Percentiles rank a stretch among this genome's conserved stretches.
phyloP scores from a whole-genome alignment of 129 eudicot genomes.

The Pulicaria dysenterica region DNA sequence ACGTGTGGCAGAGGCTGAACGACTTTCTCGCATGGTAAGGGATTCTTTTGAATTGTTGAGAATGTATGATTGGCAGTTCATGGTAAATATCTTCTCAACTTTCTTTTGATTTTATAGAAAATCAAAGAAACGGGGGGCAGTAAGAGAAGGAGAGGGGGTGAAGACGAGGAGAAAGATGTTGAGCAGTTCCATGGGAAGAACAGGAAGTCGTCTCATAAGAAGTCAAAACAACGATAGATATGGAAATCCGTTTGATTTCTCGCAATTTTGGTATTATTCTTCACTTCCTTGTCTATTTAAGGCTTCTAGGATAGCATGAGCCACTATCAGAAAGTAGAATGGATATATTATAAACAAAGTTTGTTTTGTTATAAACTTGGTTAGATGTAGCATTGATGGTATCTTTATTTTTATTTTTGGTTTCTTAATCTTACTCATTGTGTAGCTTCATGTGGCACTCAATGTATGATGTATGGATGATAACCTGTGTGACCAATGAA shows the following conservation, averaged over 20 bases:
- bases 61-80: neutral
- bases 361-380: neutral
- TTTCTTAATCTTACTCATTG: too few species aligned
- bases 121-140: slow-evolving; percentile 62
- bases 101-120: slow-evolving; percentile 47
- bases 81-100: neutral
- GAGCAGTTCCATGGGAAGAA: slow-evolving; percentile 42
- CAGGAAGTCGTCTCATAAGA: slow-evolving; percentile 51
- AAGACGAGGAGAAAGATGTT: slow-evolving; percentile 58
- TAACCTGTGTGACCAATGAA: too few species aligned
- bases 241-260: neutral
- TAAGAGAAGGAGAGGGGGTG: slow-evolving; percentile 52
- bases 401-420: too few species aligned
- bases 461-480: too few species aligned
- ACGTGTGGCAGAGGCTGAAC: slow-evolving; percentile 77
- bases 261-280: slow-evolving; percentile 18
- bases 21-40: slow-evolving; percentile 60
- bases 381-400: too few species aligned
- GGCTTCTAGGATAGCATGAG: neutral
- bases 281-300: neutral
- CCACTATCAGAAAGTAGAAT: neutral
- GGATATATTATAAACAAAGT: neutral
- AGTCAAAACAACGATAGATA: slow-evolving; percentile 42
- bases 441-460: too few species aligned
- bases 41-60: neutral